These are phyloP conservation scores for Metschnikowia proteae DNA, from an alignment of 805 yeast genomes.

Conservation along the genomic window DNA sequence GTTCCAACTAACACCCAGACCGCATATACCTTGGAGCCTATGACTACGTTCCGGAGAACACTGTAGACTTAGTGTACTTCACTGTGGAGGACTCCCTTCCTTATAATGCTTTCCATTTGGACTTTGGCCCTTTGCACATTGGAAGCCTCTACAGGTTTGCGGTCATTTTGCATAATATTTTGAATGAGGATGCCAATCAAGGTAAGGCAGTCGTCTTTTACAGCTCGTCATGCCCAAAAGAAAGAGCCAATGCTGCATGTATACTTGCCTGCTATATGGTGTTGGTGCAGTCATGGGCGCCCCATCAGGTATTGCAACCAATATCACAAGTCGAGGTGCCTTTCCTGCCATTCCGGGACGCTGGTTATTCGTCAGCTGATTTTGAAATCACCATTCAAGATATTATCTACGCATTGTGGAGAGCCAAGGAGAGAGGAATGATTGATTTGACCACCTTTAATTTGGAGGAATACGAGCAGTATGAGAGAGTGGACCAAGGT, in stretches of 20 bases:
- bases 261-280: constrained; percentile 92
- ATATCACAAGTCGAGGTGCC: constrained; percentile 90
- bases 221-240: constrained; percentile 75
- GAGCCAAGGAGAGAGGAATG: constrained; percentile 90
- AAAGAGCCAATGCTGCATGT: constrained; percentile 92
- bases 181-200: constrained; percentile 79
- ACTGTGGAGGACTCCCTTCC: constrained; percentile 91
- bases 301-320: constrained; percentile 95
- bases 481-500: constrained; percentile 95
- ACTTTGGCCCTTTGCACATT: constrained; percentile 93
- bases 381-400: constrained; percentile 92
- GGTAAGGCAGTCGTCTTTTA: constrained; percentile 89
- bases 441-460: constrained; percentile 83
- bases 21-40: constrained; percentile 89
- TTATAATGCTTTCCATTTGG: constrained; percentile 92
- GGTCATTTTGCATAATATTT: constrained; percentile 84
- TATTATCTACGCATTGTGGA: constrained; percentile 93
- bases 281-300: constrained; percentile 94
- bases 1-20: constrained; percentile 31
- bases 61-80: constrained; percentile 72
- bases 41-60: constrained; percentile 73
- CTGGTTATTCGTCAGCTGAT: constrained; percentile 95
- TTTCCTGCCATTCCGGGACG: constrained; percentile 92
- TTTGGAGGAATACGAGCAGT: constrained; percentile 89
- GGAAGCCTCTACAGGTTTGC: constrained; percentile 95